Percentiles rank a stretch among this genome's conserved stretches.
Evolutionary conservation across 2,329 filamentous ascomycete genomes (phyloP).

Genomic region (Aspergillus sp.): DNA sequence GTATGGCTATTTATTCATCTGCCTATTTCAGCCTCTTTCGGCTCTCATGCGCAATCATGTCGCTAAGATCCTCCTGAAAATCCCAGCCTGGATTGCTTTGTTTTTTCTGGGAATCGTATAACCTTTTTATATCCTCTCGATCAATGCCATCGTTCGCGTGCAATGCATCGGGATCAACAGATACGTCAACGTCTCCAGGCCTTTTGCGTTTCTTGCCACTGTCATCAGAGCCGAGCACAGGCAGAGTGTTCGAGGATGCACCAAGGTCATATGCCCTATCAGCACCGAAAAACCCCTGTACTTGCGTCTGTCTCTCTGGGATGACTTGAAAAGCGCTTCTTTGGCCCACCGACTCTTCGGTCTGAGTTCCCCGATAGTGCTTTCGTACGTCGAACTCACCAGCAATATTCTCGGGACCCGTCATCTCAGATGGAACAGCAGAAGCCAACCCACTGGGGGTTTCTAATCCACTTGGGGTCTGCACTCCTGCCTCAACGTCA

Average conservation of each 20-base stretch:
- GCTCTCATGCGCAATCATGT: conserved; percentile 94
- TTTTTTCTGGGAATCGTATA: conserved; percentile 73
- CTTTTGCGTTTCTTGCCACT: conserved; percentile 85
- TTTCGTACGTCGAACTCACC: conserved; percentile 93
- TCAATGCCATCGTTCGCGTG: conserved; percentile 73
- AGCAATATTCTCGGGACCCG: conserved; percentile 71
- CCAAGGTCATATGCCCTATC: conserved; percentile 90
- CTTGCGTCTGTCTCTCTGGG: conserved; percentile 80
- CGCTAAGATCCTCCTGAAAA: conserved; percentile 85
- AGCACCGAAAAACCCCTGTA: conserved; percentile 93
- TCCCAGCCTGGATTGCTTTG: conserved; percentile 70
- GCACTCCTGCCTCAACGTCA: conserved; percentile 57
- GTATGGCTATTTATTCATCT: conserved; percentile 66
- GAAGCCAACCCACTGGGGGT: conserved; percentile 80
- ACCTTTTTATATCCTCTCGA: conserved; percentile 77
- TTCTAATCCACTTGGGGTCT: conserved; percentile 70
- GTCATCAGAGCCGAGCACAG: conserved; percentile 78
- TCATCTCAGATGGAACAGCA: conserved; percentile 76
- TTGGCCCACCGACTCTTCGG: conserved; percentile 73
- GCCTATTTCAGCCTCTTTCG: conserved; percentile 88
- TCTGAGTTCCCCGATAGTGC: conserved; percentile 78
- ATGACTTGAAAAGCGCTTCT: conserved; percentile 86
- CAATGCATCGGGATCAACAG: conserved; percentile 81
- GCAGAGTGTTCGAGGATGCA: conserved; percentile 59
- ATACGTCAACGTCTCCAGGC: conserved; percentile 90